Evolutionary conservation across 164 flowering plant species (phyloP).

Genomic region (Taxillus chinensis): DNA sequence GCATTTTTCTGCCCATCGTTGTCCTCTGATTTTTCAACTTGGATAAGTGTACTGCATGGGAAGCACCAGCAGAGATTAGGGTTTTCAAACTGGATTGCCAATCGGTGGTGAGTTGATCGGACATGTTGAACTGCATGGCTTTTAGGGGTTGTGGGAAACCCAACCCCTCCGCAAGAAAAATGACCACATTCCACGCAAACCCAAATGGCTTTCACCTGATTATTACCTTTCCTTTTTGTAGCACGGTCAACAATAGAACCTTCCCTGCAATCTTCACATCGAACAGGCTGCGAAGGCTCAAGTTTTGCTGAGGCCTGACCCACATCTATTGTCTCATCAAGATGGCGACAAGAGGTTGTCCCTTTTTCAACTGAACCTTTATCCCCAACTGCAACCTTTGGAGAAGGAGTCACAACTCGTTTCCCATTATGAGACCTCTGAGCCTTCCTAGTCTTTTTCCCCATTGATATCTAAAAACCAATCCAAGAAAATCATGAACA

Average conservation of each 20-base stretch:
- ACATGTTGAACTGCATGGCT: conserved; percentile 66
- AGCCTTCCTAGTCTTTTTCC: conserved; percentile 58
- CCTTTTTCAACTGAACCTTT: conserved; percentile 26
- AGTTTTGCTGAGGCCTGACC: conserved; percentile 32
- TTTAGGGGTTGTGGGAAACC: conserved; percentile 54
- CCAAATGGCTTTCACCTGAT: conserved; percentile 56
- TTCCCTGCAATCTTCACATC: conserved; percentile 73
- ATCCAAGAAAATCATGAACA: conserved; percentile 13
- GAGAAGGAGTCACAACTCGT: conserved; percentile 17
- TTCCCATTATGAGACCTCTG: conserved; percentile 45
- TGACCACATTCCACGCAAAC: conserved; percentile 89
- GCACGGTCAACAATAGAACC: conserved; percentile 31
- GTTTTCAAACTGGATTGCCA: conserved; percentile 56
- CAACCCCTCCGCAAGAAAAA: conserved; percentile 78
- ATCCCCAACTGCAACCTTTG: conserved; percentile 19
- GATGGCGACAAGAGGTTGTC: conserved; percentile 45
- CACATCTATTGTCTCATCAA: conserved; percentile 48
- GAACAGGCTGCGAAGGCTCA: conserved; percentile 21
- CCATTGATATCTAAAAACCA: conserved; percentile 47
- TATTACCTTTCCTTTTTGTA: conserved; percentile 54
- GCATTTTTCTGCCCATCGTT: conserved; percentile 33
- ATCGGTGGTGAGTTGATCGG: conserved; percentile 47
- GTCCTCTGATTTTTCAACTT: conserved; percentile 38
- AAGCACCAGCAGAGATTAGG: conserved; percentile 82
- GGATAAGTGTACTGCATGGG: conserved; percentile 44